Conservation (phyloP, 2,329 filamentous ascomycete species). For the Didymella pinodella region DNA sequence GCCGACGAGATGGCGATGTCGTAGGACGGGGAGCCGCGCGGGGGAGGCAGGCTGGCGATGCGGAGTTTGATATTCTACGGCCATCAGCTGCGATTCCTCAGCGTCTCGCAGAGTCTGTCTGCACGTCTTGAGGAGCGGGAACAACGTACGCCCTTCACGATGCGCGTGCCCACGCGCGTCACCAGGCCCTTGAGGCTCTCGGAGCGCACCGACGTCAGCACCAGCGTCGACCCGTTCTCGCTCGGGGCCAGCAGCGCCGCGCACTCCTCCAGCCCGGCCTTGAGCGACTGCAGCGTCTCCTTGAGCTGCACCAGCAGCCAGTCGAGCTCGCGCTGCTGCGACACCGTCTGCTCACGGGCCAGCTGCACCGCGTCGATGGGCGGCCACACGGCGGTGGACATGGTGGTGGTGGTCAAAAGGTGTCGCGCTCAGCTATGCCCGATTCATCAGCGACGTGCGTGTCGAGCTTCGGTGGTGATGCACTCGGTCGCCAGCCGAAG, state of each 20-base stretch:
- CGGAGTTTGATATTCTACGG: constrained; percentile 78
- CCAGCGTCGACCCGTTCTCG: constrained; percentile 86
- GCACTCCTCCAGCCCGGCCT: constrained; percentile 84
- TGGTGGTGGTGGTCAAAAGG: constrained; percentile 36
- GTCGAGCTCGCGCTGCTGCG: constrained; percentile 65
- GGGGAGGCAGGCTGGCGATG: constrained; percentile 70
- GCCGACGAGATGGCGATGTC: constrained; percentile 61
- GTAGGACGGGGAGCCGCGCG: constrained; percentile 60
- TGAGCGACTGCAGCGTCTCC: constrained; percentile 67
- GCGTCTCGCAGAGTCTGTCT: background rate
- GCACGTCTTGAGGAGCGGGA: too few relatives aligned
- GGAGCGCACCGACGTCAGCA: constrained; percentile 84
- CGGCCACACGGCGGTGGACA: constrained; percentile 70
- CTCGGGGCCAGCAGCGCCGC: constrained; percentile 83
- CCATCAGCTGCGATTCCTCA: background rate
- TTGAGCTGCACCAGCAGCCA: constrained; percentile 70
- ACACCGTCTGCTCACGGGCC: constrained; percentile 60
- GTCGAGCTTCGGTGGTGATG: background rate
- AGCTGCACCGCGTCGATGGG: constrained; percentile 61
- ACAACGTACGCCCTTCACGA: constrained; percentile 82
- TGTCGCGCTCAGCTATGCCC: background rate
- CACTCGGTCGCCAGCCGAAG: constrained; percentile 12
- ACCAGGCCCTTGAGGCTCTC: constrained; percentile 93
- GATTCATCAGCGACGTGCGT: background rate
- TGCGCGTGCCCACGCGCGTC: constrained; percentile 86